phyloP scores from a whole-genome alignment of 2,329 filamentous ascomycete species.

The Colletotrichum ledebouriae region DNA sequence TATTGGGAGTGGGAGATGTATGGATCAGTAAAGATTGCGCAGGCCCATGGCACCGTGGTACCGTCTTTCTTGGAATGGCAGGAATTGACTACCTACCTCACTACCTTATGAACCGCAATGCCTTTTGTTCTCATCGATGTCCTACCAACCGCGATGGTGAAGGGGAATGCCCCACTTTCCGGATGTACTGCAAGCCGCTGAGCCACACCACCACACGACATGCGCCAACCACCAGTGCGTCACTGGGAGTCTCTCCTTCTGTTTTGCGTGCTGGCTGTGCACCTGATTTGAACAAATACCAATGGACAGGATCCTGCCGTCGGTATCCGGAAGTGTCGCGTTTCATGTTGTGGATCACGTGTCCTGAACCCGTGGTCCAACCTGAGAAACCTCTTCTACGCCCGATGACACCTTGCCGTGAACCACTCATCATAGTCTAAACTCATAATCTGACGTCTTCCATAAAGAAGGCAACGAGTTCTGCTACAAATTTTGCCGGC shows the following conservation, averaged over 20 bases:
- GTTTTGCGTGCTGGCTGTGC: conserved; percentile 2
- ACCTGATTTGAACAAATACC: not conserved
- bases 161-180: conserved; percentile 32
- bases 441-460: conserved; percentile 14
- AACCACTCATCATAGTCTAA: not conserved
- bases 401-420: not conserved
- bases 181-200: conserved; percentile 25
- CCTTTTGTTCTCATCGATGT: conserved; percentile 1
- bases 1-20: too few species aligned
- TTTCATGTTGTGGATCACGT: conserved; percentile 40
- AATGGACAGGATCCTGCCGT: conserved; percentile 17
- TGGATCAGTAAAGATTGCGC: not conserved
- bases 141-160: conserved; percentile 28
- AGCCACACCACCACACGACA: conserved; percentile 39
- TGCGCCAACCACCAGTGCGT: conserved; percentile 35
- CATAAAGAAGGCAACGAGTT: not conserved
- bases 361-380: conserved; percentile 6
- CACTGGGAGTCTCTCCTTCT: conserved; percentile 22
- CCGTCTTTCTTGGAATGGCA: too few species aligned
- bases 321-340: conserved; percentile 33
- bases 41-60: not conserved
- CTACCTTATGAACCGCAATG: conserved; percentile 6
- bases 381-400: not conserved
- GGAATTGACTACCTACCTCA: conserved; percentile 1
- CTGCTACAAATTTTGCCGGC: too few species aligned